Evolutionary conservation across 1,139 yeast species (phyloP).

Genomic region (Hansenula lynferdii): DNA sequence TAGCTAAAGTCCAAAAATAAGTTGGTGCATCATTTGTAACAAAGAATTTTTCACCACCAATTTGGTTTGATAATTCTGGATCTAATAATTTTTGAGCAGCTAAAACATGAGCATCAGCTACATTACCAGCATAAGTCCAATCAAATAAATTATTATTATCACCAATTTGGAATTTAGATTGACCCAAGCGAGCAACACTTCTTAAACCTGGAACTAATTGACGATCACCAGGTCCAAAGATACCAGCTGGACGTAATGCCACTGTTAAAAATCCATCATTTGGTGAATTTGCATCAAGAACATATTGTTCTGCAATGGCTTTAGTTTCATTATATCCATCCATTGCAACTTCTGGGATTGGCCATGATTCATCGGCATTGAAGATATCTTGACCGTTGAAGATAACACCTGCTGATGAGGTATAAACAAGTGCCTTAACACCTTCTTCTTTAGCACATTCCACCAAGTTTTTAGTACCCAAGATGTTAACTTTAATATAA

Average conservation of each 20-base stretch:
- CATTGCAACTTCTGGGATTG: constrained; percentile 89
- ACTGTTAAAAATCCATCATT: constrained; percentile 61
- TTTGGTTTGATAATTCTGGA: constrained; percentile 31
- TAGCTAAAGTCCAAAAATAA: constrained; percentile 95
- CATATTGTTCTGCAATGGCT: constrained; percentile 85
- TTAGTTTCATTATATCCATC: constrained; percentile 96
- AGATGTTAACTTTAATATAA: constrained; percentile 86
- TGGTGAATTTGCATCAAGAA: constrained; percentile 60
- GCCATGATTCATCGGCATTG: constrained; percentile 93
- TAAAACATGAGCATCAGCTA: constrained; percentile 92
- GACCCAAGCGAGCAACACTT: constrained; percentile 77
- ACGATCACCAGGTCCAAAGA: constrained; percentile 98
- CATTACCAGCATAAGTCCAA: constrained; percentile 99
- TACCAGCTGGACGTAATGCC: constrained; percentile 95
- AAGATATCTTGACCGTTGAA: constrained; percentile 88
- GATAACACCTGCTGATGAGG: constrained; percentile 96
- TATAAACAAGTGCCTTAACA: constrained; percentile 76
- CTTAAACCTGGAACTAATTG: constrained; percentile 93
- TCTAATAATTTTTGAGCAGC: constrained; percentile 76
- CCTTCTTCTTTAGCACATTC: constrained; percentile 51
- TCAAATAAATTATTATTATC: constrained; percentile 91
- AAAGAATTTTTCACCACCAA: constrained; percentile 86
- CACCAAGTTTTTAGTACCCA: constrained; percentile 77
- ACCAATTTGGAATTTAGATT: constrained; percentile 90
- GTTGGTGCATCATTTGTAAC: constrained; percentile 93